These are phyloP conservation scores for Phytophthora tubulina DNA, from an alignment of 352 stramenopile species.

Conservation along the genomic window DNA sequence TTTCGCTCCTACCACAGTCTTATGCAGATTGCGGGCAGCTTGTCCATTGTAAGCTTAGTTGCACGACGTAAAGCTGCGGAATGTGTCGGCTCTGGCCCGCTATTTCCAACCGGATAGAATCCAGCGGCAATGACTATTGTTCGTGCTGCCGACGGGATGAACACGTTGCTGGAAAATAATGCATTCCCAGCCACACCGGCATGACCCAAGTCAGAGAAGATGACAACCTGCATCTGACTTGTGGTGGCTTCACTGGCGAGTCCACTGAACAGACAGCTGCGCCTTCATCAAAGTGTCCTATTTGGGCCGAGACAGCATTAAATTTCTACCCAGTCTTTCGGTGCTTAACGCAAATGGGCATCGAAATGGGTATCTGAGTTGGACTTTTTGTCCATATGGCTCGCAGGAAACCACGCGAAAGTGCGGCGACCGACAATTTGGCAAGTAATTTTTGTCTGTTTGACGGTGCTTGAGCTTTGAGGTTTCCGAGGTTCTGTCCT, in stretches of 20 bases:
- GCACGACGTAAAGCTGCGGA: slow-evolving; percentile 2
- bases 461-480: slow-evolving; percentile 3
- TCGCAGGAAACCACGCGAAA: slow-evolving; percentile 21
- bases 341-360: slow-evolving; percentile 16
- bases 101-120: slow-evolving; percentile 1
- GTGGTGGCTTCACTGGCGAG: slow-evolving; percentile 1
- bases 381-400: slow-evolving; percentile 13
- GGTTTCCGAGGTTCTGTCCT: not conserved
- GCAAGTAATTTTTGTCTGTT: not conserved
- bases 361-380: slow-evolving; percentile 10
- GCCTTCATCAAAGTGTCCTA: slow-evolving; percentile 1
- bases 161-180: too few species aligned
- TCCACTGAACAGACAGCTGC: slow-evolving; percentile 6
- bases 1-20: not conserved
- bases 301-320: not conserved
- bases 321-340: slow-evolving; percentile 7
- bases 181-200: not conserved
- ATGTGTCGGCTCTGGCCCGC: not conserved
- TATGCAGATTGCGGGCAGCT: not conserved
- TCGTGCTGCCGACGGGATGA: too few species aligned
- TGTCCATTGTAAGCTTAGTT: not conserved
- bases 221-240: slow-evolving; percentile 6
- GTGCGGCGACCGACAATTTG: slow-evolving; percentile 7
- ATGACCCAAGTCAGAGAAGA: not conserved
- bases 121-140: not conserved